A percentile compares a stretch with the other conserved stretches of the same genome.
Conservation (phyloP, 345 rosid genomes). For the Cardamine occulta region DNA sequence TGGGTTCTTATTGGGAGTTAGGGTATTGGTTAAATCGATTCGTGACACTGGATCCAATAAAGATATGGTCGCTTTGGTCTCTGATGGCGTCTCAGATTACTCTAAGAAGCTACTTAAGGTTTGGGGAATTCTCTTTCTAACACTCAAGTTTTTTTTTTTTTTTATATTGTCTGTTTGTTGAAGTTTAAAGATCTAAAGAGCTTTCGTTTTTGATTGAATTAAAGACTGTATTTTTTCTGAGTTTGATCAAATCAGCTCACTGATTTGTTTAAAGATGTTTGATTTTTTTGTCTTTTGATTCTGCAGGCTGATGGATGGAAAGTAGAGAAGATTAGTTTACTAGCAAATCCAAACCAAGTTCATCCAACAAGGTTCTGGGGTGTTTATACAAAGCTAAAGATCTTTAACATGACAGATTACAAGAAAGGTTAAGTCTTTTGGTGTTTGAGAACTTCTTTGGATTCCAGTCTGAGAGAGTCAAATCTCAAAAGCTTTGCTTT, state of each 20-base stretch:
- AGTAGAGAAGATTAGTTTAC: constrained; percentile 82
- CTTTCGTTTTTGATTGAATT: constrained; percentile 6
- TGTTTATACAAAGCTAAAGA: constrained; percentile 92
- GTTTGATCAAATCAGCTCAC: not conserved
- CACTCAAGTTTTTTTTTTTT: not conserved
- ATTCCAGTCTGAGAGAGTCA: not conserved
- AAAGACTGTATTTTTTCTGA: not conserved
- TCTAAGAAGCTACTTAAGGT: constrained; percentile 72
- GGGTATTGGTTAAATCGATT: constrained; percentile 92
- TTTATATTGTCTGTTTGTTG: not conserved
- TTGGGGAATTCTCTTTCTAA: not conserved
- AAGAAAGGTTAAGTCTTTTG: constrained; percentile 60
- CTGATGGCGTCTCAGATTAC: constrained; percentile 87
- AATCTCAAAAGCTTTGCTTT: not conserved
- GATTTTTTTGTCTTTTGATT: constrained; percentile 9
- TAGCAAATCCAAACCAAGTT: constrained; percentile 87
- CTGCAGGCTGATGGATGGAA: constrained; percentile 93
- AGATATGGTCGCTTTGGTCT: constrained; percentile 89
- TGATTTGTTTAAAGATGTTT: constrained; percentile 2
- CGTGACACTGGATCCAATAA: constrained; percentile 76
- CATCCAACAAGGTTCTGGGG: constrained; percentile 96
- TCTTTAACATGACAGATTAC: constrained; percentile 87
- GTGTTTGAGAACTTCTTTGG: not conserved
- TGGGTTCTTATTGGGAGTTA: constrained; percentile 90
- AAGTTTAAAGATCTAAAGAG: constrained; percentile 19